These are phyloP conservation scores for Terana coerulea DNA, from an alignment of 768 basidiomycete species.

Conservation along the genomic window DNA sequence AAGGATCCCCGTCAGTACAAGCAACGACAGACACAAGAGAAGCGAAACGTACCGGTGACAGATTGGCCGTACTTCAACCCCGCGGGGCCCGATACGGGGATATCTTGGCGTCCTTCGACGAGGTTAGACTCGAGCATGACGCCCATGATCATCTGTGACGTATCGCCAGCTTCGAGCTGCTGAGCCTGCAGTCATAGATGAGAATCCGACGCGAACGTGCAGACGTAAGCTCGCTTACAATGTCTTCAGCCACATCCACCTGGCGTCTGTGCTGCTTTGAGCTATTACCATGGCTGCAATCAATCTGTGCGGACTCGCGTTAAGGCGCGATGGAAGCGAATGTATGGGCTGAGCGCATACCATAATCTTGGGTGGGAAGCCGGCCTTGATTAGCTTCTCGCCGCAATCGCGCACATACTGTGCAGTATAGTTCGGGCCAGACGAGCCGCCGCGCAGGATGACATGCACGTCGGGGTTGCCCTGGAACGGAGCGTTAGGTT, in stretches of 20 bases:
- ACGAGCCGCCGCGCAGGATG: constrained; percentile 87
- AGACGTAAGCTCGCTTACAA: constrained; percentile 49
- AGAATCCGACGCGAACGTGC: constrained; percentile 14
- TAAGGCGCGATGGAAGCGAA: too few species aligned
- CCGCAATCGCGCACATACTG: constrained; percentile 77
- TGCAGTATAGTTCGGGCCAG: constrained; percentile 84
- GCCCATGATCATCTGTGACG: constrained; percentile 74
- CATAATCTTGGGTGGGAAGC: constrained; percentile 81
- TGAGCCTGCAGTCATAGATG: constrained; percentile 45
- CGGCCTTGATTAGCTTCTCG: constrained; percentile 74
- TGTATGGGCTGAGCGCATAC: too few species aligned
- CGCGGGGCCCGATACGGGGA: constrained; percentile 65
- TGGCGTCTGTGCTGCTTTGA: constrained; percentile 90
- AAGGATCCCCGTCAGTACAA: neutral
- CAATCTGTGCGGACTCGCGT: constrained; percentile 79
- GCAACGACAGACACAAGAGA: neutral
- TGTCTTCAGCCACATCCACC: constrained; percentile 83
- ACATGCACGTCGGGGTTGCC: constrained; percentile 92
- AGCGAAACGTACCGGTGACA: constrained; percentile 67
- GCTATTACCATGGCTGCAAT: constrained; percentile 97
- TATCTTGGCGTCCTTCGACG: constrained; percentile 82
- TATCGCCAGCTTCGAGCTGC: constrained; percentile 71
- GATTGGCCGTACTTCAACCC: constrained; percentile 81
- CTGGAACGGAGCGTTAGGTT: constrained; percentile 35
- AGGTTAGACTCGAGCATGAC: constrained; percentile 97